Evolutionary conservation across 2,329 filamentous ascomycete genomes (phyloP), one percentile per base, ranked within the genome.

Genomic region (Tolypocladium inflatum): DNA sequence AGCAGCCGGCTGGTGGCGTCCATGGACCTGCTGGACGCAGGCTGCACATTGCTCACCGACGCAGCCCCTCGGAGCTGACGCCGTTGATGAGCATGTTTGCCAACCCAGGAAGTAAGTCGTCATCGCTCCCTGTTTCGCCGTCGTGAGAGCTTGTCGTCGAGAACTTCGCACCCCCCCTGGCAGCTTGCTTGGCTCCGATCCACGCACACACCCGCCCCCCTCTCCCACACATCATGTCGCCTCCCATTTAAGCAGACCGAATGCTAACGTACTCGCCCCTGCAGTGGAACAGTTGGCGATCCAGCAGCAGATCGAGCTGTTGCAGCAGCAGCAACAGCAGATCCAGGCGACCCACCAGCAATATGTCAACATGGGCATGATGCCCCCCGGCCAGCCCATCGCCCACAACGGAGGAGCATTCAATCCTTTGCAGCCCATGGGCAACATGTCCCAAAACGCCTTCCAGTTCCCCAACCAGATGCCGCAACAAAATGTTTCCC

Each of bases 261-360:
- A 55, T 35, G 43, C 41, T 35, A 43, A 26, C 23, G 41, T 50
- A 33, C 53, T 58, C 59, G 61, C 59, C 59, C 58, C 57, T 62
- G 54, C 67, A 96, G 92, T 97, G 90, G 93, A 97, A 80, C 92
- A 97, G 83, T 85, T 96, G 71, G 91, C 91, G 71, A 92, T 97
- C 72, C 92, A 96, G 78, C 93, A 97, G 79, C 93, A 97, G 77
- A 97, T 97, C 70, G 93, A 97, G 77, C 83, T 95, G 71, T 82
- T 97, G 70, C 93, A 97, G 78, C 91, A 96, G 74, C 94, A 97
- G 74, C 94, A 97, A 73, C 92, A 97, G 75, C 92, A 97, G 73
- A 95, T 97, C 70, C 90, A 95, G 76, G 91, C 91, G 67, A 94
- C 91, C 63, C 91, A 97, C 70, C 92, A 97, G 76, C 93, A 97